Conservation (phyloP, 2,329 filamentous ascomycete genomes). For the Fusarium heterosporum region DNA sequence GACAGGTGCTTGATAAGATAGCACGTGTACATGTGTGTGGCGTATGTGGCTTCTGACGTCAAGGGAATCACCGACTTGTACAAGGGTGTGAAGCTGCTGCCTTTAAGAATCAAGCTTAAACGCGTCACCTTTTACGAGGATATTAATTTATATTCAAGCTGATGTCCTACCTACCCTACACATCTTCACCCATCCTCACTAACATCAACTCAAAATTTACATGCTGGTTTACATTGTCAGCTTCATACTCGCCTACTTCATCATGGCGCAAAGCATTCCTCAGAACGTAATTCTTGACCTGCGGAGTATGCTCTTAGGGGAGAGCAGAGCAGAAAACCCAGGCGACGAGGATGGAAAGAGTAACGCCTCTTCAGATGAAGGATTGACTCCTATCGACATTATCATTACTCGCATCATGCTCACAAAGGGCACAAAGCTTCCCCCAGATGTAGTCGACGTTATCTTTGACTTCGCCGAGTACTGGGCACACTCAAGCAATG, state of each 20-base stretch:
- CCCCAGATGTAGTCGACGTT: conserved; percentile 65
- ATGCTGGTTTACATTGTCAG: conserved; percentile 34
- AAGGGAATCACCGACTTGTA: conserved; percentile 6
- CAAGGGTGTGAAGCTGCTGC: conserved; percentile 31
- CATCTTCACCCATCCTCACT: background rate
- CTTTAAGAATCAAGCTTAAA: conserved; percentile 27
- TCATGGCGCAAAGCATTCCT: conserved; percentile 48
- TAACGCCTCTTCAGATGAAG: conserved; percentile 24
- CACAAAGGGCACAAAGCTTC: conserved; percentile 57
- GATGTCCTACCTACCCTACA: background rate
- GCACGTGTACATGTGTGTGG: conserved; percentile 11
- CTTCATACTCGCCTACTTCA: conserved; percentile 28
- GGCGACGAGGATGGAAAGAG: conserved; percentile 5
- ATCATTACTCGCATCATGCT: conserved; percentile 62
- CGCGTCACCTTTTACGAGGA: conserved; percentile 31
- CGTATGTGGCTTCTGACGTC: conserved; percentile 28
- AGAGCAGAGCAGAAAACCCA: background rate
- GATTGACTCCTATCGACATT: conserved; percentile 62
- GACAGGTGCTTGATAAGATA: conserved; percentile 22
- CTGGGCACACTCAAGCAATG: conserved; percentile 64
- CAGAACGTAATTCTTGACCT: conserved; percentile 37
- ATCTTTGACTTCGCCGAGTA: conserved; percentile 72
- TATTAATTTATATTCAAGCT: background rate
- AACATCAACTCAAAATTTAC: background rate
- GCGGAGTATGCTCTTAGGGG: conserved; percentile 16